Evolutionary conservation across 2,329 filamentous ascomycete genomes (phyloP).

Genomic region (Neurospora crassa): DNA sequence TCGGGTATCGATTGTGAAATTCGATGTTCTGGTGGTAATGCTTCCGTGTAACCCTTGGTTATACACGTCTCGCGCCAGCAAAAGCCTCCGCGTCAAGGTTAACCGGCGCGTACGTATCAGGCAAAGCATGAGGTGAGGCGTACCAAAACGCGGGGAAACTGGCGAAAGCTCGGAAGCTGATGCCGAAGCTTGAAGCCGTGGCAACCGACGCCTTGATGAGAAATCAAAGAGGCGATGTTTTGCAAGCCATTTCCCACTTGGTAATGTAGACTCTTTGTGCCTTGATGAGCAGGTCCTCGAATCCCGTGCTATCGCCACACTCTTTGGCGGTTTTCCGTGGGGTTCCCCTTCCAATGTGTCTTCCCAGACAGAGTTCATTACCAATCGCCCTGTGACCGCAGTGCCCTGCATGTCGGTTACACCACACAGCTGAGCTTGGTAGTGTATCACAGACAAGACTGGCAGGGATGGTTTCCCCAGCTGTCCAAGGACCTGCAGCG

Average conservation of each 20-base stretch:
- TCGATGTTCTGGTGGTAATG: background rate
- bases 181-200: background rate
- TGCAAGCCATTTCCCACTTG: background rate
- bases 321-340: background rate
- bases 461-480: background rate
- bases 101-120: background rate
- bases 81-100: background rate
- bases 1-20: background rate
- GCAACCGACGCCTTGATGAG: background rate
- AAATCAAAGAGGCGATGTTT: background rate
- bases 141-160: background rate
- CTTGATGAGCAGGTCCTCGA: background rate
- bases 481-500: background rate
- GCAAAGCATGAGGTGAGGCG: background rate
- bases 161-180: background rate
- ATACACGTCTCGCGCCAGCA: background rate
- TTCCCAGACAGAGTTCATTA: background rate
- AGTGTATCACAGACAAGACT: background rate
- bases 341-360: no score
- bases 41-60: background rate
- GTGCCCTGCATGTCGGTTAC: conserved; percentile 5
- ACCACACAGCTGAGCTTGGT: background rate
- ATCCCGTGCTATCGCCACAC: background rate
- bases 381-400: conserved; percentile 8
- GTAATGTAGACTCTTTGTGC: background rate